Evolutionary conservation across 1,284 basidiomycete species (phyloP), one percentile per base, ranked within the genome.

Genomic region (Polyporus tsugae): DNA sequence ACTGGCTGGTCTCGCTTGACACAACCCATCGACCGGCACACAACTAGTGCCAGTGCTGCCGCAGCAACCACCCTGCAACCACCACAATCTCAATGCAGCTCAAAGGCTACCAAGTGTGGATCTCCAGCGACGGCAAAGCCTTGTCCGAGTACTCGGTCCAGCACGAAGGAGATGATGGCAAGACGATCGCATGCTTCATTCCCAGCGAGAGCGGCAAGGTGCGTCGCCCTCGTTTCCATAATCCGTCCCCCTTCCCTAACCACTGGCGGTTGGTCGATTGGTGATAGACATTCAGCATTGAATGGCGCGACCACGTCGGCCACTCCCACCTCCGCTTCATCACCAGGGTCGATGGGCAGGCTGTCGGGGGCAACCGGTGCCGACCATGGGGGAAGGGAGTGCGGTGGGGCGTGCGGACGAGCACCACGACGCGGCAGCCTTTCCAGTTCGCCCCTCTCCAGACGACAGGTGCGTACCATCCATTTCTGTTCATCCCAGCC

Each of bases 121-220:
- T 69, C 10, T 60, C 64, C 38, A 63, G 55, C 60, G 61, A 69
- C 25, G 68, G 64, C n/a, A 46, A 59, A 55, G 22, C 60, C 2
- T n/a, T 69, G 17, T 36, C 68, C 15, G 68, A 69, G 39, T 69
- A 65, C 36, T 44, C 60, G 19, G 22, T 25, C 10, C 6, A 69
- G n/a, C 46, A 39, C 9, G 61, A 65, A 39, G 68, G 64, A 9
- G 53, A 46, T 3, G 29, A 55, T 15, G 61, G 62, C 25, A 65
- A 67, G 57, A 72, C 66, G 7, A 53, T 66, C 4, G 46, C 66
- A 13, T 73, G 72, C 52, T 70, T 60, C 19, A 65, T 73, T 17
- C 68, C 72, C 9, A 73, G 72, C 53, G 69, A 69, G 58, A 42
- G 65, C 35, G 69, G 72, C 29, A 70, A 71, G 63, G 72, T 69